Base-by-base conservation (phyloP, 2,329 filamentous ascomycete genomes). In the Teratosphaeria viscida region DNA sequence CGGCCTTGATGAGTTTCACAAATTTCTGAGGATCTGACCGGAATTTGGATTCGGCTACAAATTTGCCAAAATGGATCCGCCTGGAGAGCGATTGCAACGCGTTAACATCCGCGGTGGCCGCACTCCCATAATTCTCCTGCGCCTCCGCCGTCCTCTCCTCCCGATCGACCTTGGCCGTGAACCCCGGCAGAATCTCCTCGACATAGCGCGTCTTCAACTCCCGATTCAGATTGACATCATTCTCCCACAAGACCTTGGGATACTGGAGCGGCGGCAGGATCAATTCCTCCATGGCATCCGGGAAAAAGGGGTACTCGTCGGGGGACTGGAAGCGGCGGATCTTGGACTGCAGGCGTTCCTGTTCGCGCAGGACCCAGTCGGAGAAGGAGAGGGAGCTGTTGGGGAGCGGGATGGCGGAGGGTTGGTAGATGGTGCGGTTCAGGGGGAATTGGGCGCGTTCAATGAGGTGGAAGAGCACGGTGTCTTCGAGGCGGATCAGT, bases 241-340 rank as follows among this genome's bases (percentile, higher is more conserved):
- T 97, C 54, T 82, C 78, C 75, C 96, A 88, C 57, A 99, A 82
- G 70, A 99, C 90, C 70, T 81, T 80, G 12, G 94, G 94, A 77
- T 99, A 99, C 72, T 89, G 75, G 66, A 99, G 82, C 8, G 91
- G 88, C 66, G 88, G 86, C n/a, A 99, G 83, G 62, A 99, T 89
- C 29, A 92, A 89, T 59, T 82, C 79, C 69, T 90, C 84, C 49
- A 96, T 79, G 10, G 84, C 86, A 34, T 88, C 82, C 1, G 91
- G 90, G 78, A 96, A 99, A 84, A 97, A 99, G 26, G 94, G 90
- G 74, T 96, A 92, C 77, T 99, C 94, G 79, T 99, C 94, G 47
- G 94, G 94, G 0, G 90, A 90, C 74, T 99, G 87, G 80, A 91
- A 99, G 72, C 94, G 90, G 66, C 94, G 90, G 66, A 99, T 92